Percentiles rank a stretch among this genome's conserved stretches.
These are phyloP conservation scores for Verticillium isaacii DNA, from an alignment of 2,329 filamentous ascomycete species.

Conservation along the genomic window DNA sequence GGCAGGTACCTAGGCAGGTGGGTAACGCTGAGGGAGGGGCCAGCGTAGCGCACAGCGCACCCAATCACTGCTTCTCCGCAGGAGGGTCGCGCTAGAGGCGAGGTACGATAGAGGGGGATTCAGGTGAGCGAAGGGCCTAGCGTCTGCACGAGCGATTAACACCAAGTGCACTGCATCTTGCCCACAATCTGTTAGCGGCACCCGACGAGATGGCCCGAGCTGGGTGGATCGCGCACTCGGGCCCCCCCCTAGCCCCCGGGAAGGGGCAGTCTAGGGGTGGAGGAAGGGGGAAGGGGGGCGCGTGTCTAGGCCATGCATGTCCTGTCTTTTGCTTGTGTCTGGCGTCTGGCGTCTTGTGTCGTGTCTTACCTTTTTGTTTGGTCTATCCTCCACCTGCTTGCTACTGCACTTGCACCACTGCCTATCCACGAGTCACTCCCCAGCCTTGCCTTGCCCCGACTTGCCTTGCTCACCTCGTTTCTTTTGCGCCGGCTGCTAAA, in stretches of 20 bases:
- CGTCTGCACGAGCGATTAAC: neutral
- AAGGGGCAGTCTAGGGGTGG: too few species aligned
- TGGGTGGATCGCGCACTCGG: neutral
- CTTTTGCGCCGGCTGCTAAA: conserved; percentile 2
- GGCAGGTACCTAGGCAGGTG: too few species aligned
- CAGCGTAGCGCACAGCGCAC: neutral
- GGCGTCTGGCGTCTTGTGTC: neutral
- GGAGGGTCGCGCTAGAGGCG: neutral
- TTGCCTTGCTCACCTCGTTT: neutral
- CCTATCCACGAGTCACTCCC: neutral
- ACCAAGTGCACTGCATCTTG: neutral
- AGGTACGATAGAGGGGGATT: neutral
- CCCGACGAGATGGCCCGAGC: neutral
- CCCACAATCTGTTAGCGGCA: neutral
- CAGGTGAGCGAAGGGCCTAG: neutral
- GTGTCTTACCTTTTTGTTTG: neutral
- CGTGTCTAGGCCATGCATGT: too few species aligned
- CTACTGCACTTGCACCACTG: neutral
- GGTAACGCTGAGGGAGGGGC: too few species aligned
- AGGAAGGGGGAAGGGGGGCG: too few species aligned
- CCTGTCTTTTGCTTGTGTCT: neutral
- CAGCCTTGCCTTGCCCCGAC: neutral
- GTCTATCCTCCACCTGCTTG: neutral
- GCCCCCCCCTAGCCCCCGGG: neutral
- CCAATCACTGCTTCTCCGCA: neutral